A percentile compares a stretch with the other conserved stretches of the same genome.
Evolutionary conservation across 208 protist genomes (phyloP).

Genomic region (Porcisia deanei): DNA sequence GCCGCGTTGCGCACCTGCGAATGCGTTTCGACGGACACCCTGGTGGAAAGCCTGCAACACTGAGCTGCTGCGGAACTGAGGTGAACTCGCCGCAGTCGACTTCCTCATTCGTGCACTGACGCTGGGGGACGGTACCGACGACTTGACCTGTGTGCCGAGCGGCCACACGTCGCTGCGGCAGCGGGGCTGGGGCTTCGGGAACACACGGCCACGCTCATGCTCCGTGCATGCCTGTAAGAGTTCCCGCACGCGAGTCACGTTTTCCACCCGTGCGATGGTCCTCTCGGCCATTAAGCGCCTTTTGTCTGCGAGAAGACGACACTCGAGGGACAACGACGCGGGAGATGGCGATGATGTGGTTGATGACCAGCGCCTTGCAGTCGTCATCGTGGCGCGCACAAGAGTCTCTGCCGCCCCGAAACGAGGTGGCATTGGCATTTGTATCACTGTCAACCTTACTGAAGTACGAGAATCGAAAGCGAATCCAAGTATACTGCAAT

Average conservation of each 20-base stretch:
- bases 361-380: neutral
- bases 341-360: neutral
- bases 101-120: neutral
- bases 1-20: neutral
- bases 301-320: neutral
- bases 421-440: neutral
- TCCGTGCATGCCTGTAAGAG: conserved; percentile 5
- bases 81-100: neutral
- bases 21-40: neutral
- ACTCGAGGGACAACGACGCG: neutral
- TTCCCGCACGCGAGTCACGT: conserved; percentile 11
- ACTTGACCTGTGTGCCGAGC: neutral
- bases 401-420: neutral
- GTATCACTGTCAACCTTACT: neutral
- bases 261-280: conserved; percentile 1
- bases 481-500: neutral
- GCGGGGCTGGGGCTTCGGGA: conserved; percentile 1
- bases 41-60: neutral
- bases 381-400: neutral
- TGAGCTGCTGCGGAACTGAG: neutral
- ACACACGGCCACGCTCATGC: neutral
- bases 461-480: neutral
- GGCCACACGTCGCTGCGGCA: conserved; percentile 6
- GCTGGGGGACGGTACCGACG: neutral
- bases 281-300: neutral